Conservation (phyloP, 805 yeast genomes). For the Zygoascus flipseniorum region DNA sequence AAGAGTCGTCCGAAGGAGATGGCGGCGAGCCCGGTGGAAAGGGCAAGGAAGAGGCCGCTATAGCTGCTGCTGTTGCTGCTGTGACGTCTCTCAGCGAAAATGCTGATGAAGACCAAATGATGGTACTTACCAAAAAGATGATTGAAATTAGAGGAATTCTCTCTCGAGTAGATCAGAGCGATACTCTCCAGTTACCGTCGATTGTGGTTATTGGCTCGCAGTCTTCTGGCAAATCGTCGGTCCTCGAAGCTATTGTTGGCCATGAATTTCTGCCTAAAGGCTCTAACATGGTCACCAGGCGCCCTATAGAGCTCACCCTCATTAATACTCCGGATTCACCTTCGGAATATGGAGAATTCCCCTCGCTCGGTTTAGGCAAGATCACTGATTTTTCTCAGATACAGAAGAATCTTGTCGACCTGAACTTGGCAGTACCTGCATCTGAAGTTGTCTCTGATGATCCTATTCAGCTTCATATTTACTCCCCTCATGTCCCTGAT, state of each 20-base stretch:
- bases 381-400: conserved; percentile 84
- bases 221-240: conserved; percentile 95
- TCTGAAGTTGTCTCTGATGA: conserved; percentile 82
- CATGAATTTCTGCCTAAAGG: conserved; percentile 97
- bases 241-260: conserved; percentile 93
- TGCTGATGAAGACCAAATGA: conserved; percentile 58
- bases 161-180: conserved; percentile 64
- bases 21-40: conserved; percentile 21
- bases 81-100: conserved; percentile 43
- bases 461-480: conserved; percentile 86
- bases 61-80: conserved; percentile 52
- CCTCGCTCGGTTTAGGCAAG: conserved; percentile 73
- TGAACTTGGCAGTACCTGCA: conserved; percentile 87
- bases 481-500: conserved; percentile 88
- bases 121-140: conserved; percentile 89
- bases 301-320: conserved; percentile 92
- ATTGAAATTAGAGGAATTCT: conserved; percentile 84
- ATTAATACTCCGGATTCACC: conserved; percentile 77
- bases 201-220: conserved; percentile 97
- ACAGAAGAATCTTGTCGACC: conserved; percentile 75
- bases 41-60: conserved; percentile 31
- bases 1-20: conserved; percentile 26
- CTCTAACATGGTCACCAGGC: conserved; percentile 93
- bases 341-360: conserved; percentile 87
- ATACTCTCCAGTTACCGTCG: conserved; percentile 77